These are phyloP conservation scores for Hanseniaspora nectarophila DNA, from an alignment of 805 yeast species.

Conservation along the genomic window DNA sequence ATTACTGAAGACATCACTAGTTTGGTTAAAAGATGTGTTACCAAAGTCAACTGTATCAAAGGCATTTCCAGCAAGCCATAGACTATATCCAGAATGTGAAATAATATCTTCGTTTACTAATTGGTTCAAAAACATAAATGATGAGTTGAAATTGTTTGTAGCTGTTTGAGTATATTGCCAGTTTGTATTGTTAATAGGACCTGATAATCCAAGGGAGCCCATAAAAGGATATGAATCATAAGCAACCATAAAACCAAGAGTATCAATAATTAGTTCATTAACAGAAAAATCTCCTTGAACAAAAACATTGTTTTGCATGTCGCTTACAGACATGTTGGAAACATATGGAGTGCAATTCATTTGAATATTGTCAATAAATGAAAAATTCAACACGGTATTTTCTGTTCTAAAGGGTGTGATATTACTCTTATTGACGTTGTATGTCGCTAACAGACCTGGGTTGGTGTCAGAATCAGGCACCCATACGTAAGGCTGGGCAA, in stretches of 20 bases:
- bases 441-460: background rate
- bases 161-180: slow-evolving; percentile 18
- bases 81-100: slow-evolving; percentile 34
- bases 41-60: slow-evolving; percentile 5
- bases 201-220: slow-evolving; percentile 41
- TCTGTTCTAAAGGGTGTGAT: background rate
- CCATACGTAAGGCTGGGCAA: slow-evolving; percentile 33
- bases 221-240: slow-evolving; percentile 29
- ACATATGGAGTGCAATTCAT: slow-evolving; percentile 22
- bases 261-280: background rate
- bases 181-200: slow-evolving; percentile 19
- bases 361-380: slow-evolving; percentile 22
- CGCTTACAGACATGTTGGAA: slow-evolving; percentile 20
- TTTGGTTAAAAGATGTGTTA: background rate
- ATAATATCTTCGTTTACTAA: slow-evolving; percentile 27
- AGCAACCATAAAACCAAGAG: slow-evolving; percentile 30
- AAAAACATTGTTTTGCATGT: background rate
- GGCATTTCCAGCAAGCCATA: slow-evolving; percentile 29
- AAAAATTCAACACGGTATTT: slow-evolving; percentile 14
- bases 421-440: background rate
- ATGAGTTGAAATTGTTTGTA: slow-evolving; percentile 16
- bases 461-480: slow-evolving; percentile 20
- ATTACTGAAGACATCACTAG: background rate
- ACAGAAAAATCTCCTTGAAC: background rate
- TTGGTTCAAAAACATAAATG: slow-evolving; percentile 27